A percentile compares a stretch with the other conserved stretches of the same genome.
phyloP scores from a whole-genome alignment of 2,329 filamentous ascomycete species.

The Aspergillus hortae region DNA sequence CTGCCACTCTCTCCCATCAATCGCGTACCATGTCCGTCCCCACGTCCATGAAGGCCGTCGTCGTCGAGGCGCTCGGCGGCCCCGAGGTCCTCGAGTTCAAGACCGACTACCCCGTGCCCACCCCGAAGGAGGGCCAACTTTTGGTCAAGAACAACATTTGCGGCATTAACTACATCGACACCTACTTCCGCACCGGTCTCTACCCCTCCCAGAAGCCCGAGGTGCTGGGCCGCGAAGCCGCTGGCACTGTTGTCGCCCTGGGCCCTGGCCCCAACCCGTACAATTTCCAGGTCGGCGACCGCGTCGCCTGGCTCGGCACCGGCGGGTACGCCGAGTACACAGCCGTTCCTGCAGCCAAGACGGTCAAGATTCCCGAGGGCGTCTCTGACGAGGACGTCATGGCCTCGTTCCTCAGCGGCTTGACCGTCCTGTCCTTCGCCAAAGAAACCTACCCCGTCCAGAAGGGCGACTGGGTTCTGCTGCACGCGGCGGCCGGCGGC shows the following conservation, averaged over 20 bases:
- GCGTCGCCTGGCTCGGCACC: constrained; percentile 65
- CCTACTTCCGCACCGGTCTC: constrained; percentile 81
- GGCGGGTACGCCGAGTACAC: constrained; percentile 60
- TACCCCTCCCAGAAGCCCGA: constrained; percentile 71
- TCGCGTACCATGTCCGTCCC: constrained; percentile 51
- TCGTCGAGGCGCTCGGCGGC: constrained; percentile 69
- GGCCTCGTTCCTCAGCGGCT: constrained; percentile 71
- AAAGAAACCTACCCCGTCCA: constrained; percentile 66
- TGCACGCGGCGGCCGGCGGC: constrained; percentile 83
- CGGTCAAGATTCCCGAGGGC: constrained; percentile 61
- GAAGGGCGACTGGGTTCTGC: constrained; percentile 74
- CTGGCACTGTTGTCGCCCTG: constrained; percentile 64
- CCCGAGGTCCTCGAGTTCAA: constrained; percentile 69
- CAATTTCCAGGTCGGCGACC: constrained; percentile 62
- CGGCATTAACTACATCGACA: constrained; percentile 89
- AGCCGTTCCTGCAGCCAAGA: constrained; percentile 49
- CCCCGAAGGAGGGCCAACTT: constrained; percentile 65
- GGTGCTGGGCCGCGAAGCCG: constrained; percentile 74
- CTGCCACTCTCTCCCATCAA: constrained; percentile 12
- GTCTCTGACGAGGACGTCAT: constrained; percentile 62
- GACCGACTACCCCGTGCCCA: constrained; percentile 67
- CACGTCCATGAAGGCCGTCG: constrained; percentile 68
- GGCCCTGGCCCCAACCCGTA: constrained; percentile 51
- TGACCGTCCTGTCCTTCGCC: constrained; percentile 77
- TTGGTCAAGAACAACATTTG: constrained; percentile 76